phyloP scores from a whole-genome alignment of 2,329 filamentous ascomycete genomes.

The Epichloe sp. region DNA sequence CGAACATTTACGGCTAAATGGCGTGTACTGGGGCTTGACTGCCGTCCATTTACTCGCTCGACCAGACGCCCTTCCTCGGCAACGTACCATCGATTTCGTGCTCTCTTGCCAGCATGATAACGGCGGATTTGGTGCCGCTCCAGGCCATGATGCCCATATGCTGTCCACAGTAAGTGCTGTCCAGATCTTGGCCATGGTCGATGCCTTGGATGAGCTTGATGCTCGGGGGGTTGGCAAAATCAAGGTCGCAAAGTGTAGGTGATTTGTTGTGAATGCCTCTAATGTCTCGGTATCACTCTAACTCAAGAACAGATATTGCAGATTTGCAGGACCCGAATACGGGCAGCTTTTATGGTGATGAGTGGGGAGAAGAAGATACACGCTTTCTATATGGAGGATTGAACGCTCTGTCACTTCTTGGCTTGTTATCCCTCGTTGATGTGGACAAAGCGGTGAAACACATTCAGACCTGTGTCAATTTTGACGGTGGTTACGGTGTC shows the following conservation, averaged over 20 bases:
- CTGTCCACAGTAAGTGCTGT: slow-evolving; percentile 91
- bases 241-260: slow-evolving; percentile 68
- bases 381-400: slow-evolving; percentile 86
- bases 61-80: slow-evolving; percentile 68
- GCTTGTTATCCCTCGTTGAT: slow-evolving; percentile 59
- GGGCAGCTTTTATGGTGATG: slow-evolving; percentile 84
- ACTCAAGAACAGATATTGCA: slow-evolving; percentile 50
- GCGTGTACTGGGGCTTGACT: slow-evolving; percentile 91
- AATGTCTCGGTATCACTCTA: slow-evolving; percentile 7
- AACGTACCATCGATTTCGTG: slow-evolving; percentile 81
- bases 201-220: slow-evolving; percentile 77
- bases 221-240: slow-evolving; percentile 47
- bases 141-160: slow-evolving; percentile 91
- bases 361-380: slow-evolving; percentile 94
- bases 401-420: slow-evolving; percentile 76
- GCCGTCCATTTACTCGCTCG: slow-evolving; percentile 73
- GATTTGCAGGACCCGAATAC: slow-evolving; percentile 65
- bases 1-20: slow-evolving; percentile 88
- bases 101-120: slow-evolving; percentile 81
- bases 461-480: slow-evolving; percentile 73
- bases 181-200: slow-evolving; percentile 77
- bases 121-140: slow-evolving; percentile 88
- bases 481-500: slow-evolving; percentile 88
- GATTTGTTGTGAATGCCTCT: slow-evolving; percentile 3
- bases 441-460: slow-evolving; percentile 69